These are phyloP conservation scores for Vachellia pachyceras DNA, from an alignment of 306 rosid genomes.

Conservation along the genomic window DNA sequence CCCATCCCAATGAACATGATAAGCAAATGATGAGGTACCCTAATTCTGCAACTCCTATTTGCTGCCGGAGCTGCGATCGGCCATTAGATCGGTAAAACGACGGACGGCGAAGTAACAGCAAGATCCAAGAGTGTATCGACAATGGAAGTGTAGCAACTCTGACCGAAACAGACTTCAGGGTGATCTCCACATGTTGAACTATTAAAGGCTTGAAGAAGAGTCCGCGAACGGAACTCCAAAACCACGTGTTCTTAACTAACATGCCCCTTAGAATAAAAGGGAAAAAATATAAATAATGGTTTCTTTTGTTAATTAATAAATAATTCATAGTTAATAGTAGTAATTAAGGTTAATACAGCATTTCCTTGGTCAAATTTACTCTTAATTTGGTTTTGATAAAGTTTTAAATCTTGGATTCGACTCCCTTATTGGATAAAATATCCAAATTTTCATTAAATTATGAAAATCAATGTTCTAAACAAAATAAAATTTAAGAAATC, in stretches of 20 bases:
- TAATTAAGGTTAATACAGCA: too few relatives aligned
- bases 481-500: too few relatives aligned
- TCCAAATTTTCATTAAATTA: too few relatives aligned
- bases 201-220: not conserved
- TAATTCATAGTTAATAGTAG: too few relatives aligned
- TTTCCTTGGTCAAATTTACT: too few relatives aligned
- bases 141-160: slow-evolving; percentile 3
- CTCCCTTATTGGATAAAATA: too few relatives aligned
- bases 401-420: too few relatives aligned
- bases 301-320: not conserved
- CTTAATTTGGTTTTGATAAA: too few relatives aligned
- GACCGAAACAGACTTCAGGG: not conserved
- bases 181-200: not conserved
- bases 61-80: slow-evolving; percentile 51
- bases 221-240: slow-evolving; percentile 38
- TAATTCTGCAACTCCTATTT: slow-evolving; percentile 36
- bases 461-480: too few relatives aligned
- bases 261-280: too few relatives aligned
- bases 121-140: slow-evolving; percentile 29
- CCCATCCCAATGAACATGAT: slow-evolving; percentile 9
- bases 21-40: slow-evolving; percentile 42
- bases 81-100: slow-evolving; percentile 28
- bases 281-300: not conserved
- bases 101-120: slow-evolving; percentile 12
- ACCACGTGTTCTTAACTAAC: slow-evolving; percentile 38